Base-by-base conservation (phyloP, 2,329 filamentous ascomycete species). In the Beauveria bassiana region DNA sequence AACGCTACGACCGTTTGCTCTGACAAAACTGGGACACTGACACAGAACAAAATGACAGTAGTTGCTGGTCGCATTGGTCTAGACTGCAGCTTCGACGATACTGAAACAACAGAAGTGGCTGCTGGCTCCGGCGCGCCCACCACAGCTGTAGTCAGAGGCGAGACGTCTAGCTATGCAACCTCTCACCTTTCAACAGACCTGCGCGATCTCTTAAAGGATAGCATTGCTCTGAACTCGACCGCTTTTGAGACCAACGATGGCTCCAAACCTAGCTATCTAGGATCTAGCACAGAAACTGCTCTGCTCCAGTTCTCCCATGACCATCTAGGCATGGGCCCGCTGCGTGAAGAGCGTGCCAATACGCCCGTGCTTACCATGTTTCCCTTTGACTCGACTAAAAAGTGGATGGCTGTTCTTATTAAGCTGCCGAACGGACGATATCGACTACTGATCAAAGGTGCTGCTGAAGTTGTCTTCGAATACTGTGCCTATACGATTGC, bases 21-120 rank as follows among this genome's bases (percentile, higher is more conserved):
- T 0, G 85, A 87, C 67, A 88, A 88, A 70, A 87, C 85, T 0
- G 85, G 85, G 4, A 88, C 85, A 1, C 73, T 88, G 24, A 87
- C 85, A 0, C 80, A 85, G 65, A 86, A 86, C 65, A 81, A 82
- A 65, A 87, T 87, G 84, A 82, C 77, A 3, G 80, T 85, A 3
- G 83, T 86, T 18, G 78, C 79, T 42, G 84, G 83, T 8, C 81
- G 81, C 10, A 66, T 86, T 38, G 82, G 84, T 3, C 63, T 72
- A 5, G 70, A 72, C 9, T 68, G 69, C 14, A 69, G 66, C 47
- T 77, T 75, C 51, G 73, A 76, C 9, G 75, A 77, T 34, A 69
- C 65, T 4, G 72, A 74, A 2, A 43, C 64, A 14, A 43, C 59
- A 8, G 62, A 62, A 2, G 62, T 63, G 12, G 66, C 66, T 22